Evolutionary conservation across 106 monocot species (phyloP).

Genomic region (Allium fistulosum): DNA sequence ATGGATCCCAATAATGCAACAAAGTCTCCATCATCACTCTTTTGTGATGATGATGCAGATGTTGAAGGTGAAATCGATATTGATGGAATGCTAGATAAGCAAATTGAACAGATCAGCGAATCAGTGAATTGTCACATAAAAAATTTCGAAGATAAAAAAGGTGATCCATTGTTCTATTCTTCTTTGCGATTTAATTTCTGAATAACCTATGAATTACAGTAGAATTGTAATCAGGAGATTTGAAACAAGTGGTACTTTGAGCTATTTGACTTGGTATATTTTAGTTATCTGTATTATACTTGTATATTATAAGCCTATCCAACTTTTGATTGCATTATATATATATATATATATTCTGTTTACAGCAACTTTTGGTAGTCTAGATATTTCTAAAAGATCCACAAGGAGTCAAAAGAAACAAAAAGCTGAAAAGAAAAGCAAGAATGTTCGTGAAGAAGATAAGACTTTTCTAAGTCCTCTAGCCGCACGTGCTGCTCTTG

Average conservation of each 20-base stretch:
- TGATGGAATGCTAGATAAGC: slow-evolving; percentile 20
- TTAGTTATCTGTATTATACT: no score
- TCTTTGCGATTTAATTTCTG: no score
- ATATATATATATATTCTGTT: background rate
- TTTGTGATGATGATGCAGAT: slow-evolving; percentile 17
- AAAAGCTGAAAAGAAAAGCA: slow-evolving; percentile 2
- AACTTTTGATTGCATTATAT: no score
- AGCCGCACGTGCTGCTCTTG: slow-evolving; percentile 62
- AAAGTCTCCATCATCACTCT: slow-evolving; percentile 16
- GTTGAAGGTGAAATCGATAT: slow-evolving; percentile 18
- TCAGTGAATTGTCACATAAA: slow-evolving; percentile 12
- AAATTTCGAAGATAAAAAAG: slow-evolving; percentile 17
- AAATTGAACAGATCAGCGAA: slow-evolving; percentile 51
- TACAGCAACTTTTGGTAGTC: slow-evolving; percentile 18
- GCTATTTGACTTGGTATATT: no score
- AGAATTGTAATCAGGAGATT: no score
- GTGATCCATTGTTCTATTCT: slow-evolving; percentile 4
- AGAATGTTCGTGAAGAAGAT: slow-evolving; percentile 10
- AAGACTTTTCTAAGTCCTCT: slow-evolving; percentile 44
- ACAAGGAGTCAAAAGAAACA: slow-evolving; percentile 23
- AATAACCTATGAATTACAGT: no score
- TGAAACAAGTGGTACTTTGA: no score
- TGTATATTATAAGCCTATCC: no score
- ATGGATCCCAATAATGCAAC: slow-evolving; percentile 10
- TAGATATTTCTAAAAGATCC: slow-evolving; percentile 13